A percentile compares a stretch with the other conserved stretches of the same genome.
Conservation (phyloP, 1,284 basidiomycete species). For the Sporisorium graminicola region DNA sequence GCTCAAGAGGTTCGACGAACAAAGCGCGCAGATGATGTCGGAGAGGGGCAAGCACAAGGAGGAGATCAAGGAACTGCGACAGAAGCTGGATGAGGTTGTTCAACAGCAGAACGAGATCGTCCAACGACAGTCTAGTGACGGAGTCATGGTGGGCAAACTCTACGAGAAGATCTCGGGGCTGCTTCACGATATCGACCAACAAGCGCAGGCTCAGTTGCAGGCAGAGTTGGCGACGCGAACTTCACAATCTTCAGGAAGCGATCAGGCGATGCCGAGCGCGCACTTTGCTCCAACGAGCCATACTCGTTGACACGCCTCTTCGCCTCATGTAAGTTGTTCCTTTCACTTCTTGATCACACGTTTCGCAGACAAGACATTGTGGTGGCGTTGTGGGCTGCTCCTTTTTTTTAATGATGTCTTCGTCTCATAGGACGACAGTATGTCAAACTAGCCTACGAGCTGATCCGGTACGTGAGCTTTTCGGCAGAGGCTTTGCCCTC, state of each 20-base stretch:
- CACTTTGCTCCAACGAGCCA: constrained; percentile 18
- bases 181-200: constrained; percentile 31
- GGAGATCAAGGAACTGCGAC: neutral
- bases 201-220: constrained; percentile 28
- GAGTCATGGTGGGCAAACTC: neutral
- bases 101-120: constrained; percentile 4
- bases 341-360: neutral
- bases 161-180: constrained; percentile 19
- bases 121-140: neutral
- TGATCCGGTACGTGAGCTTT: constrained; percentile 60
- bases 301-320: constrained; percentile 5
- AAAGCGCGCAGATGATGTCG: neutral
- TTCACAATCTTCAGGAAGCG: constrained; percentile 2
- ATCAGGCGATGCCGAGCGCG: neutral
- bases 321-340: neutral
- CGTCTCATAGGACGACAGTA: neutral
- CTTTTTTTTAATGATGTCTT: neutral
- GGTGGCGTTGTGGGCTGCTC: neutral
- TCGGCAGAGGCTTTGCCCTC: constrained; percentile 60
- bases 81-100: constrained; percentile 5
- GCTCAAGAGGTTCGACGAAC: neutral
- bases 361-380: neutral
- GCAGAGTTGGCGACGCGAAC: constrained; percentile 8
- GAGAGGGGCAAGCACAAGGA: constrained; percentile 1
- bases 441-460: constrained; percentile 6